Percentiles rank a stretch among this genome's conserved stretches.
phyloP scores from a whole-genome alignment of 106 monocot genomes.

The Dioscorea zingiberensis region DNA sequence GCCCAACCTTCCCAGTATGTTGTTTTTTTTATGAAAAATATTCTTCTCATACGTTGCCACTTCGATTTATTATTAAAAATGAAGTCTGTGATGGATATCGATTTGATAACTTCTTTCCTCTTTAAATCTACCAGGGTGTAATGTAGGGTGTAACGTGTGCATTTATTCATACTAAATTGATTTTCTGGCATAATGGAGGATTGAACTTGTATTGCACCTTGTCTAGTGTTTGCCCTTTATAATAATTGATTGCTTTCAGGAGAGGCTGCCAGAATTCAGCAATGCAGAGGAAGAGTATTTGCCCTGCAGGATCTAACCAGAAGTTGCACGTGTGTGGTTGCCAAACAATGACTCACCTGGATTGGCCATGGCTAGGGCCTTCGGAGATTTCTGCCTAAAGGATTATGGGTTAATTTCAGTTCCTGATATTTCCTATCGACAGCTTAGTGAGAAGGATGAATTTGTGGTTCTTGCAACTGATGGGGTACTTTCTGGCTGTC shows the following conservation, averaged over 20 bases:
- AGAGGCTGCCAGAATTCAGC: constrained; percentile 32
- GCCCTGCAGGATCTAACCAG: constrained; percentile 32
- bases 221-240: background rate
- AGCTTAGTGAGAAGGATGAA: constrained; percentile 26
- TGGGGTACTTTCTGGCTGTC: constrained; percentile 16
- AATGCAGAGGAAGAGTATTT: constrained; percentile 33
- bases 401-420: constrained; percentile 33
- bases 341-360: constrained; percentile 32
- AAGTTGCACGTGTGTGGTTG: constrained; percentile 34
- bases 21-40: background rate
- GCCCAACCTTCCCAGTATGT: constrained; percentile 44
- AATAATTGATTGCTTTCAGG: constrained; percentile 12
- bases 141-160: too few relatives aligned
- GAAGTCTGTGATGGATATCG: too few relatives aligned
- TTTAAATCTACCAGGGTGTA: too few relatives aligned
- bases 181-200: too few relatives aligned
- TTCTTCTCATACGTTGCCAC: background rate
- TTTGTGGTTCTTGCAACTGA: constrained; percentile 38
- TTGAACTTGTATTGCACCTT: too few relatives aligned
- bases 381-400: constrained; percentile 30
- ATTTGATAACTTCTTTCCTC: too few relatives aligned
- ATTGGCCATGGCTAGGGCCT: constrained; percentile 40
- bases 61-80: too few relatives aligned
- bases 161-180: too few relatives aligned
- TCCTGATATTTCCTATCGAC: constrained; percentile 28